Evolutionary conservation across 2,329 filamentous ascomycete species (phyloP), one percentile per base, ranked within the genome.

Genomic region (Tolypocladium album): DNA sequence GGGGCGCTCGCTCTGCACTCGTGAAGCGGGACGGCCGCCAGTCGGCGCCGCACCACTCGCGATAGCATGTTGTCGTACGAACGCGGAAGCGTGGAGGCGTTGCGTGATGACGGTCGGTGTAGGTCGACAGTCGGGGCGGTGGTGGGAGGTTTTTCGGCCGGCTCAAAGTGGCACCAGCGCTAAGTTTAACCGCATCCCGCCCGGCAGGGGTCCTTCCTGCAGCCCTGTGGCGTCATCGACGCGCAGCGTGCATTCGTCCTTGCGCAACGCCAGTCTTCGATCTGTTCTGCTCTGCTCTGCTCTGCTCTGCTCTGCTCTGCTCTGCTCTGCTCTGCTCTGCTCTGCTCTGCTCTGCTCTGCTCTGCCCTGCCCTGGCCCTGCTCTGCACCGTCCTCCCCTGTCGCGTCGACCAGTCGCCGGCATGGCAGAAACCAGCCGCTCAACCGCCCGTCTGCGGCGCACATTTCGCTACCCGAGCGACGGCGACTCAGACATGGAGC

Each of bases 391-490:
- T 8, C 17, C 13, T 40, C 3, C 39, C 13, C 6, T 52, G 24
- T 27, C 4, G 27, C 31, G 17, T 53, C 50, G 17, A 53, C 9
- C 27, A 36, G 6, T 11, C 50, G 27, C 2, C 50, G 2, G 17
- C 11, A 73, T 72, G 69, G 61, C 67, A 1, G 62, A 65, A 50
- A 55, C 64, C n/a, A 63, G 57, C 36, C 63, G 63, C 59, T 67
- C 77, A 0, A 72, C 73, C 47, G 77, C 88, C 58, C 86, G 89
- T 63, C 77, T 94, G 53, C 87, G 92, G 68, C 88, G 83, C 67
- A 88, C 89, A 11, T 94, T 95, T 74, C 83, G 82, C 62, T 94
- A 93, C 74, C 88, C 88, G 60, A 85, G 88, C 67, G 79, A 80
- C 60, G 77, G 79, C 65, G 71, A 72, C 58, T 78, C 82, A 42